Conservation (phyloP, 345 rosid species). For the Eucalyptus erythrocorys region DNA sequence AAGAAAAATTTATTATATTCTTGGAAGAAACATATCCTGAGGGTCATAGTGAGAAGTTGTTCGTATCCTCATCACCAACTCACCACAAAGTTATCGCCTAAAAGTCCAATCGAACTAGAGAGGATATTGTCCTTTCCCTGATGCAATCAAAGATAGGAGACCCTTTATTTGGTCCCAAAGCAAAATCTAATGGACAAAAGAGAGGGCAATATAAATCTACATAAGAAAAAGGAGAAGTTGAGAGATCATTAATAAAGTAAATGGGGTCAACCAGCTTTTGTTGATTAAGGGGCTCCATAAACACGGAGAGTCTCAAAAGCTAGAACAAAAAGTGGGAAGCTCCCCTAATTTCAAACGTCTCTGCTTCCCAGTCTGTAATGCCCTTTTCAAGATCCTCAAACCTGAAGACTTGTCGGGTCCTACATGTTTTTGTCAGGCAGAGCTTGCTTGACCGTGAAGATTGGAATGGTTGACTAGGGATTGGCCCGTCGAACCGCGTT, state of each 20-base stretch:
- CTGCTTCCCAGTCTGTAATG: neutral
- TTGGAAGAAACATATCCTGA: no score
- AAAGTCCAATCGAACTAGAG: neutral
- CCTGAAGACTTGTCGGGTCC: neutral
- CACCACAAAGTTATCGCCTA: neutral
- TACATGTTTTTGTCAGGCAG: neutral
- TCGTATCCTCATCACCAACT: neutral
- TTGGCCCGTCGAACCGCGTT: neutral
- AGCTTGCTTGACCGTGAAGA: neutral
- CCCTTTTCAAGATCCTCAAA: neutral
- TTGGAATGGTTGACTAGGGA: neutral
- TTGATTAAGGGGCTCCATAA: neutral
- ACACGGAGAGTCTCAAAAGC: neutral
- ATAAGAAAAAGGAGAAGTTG: neutral
- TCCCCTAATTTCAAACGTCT: neutral
- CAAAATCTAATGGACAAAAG: neutral
- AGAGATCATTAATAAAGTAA: neutral
- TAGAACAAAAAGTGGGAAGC: neutral
- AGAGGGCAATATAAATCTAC: neutral
- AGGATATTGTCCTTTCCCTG: neutral
- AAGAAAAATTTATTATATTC: no score
- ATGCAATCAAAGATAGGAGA: neutral
- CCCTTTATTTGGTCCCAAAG: neutral
- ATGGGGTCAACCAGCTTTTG: neutral
- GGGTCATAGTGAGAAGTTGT: no score